Percentiles rank a stretch among this genome's conserved stretches.
phyloP scores from a whole-genome alignment of 1,284 basidiomycete species.

The Ceratobasidium sp. region DNA sequence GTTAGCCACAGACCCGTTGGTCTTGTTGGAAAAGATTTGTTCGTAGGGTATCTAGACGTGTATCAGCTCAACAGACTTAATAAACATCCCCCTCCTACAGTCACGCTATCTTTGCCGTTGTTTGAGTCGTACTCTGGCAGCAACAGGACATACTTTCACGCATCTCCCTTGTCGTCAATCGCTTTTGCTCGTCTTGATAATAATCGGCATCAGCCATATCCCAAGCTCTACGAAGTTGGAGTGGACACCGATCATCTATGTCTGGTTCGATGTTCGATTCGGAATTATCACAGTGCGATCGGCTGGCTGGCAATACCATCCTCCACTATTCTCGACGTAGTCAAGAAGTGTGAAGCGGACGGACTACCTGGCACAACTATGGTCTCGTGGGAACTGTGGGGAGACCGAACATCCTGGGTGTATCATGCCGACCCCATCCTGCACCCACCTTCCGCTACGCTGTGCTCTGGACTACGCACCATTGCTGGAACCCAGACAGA shows the following conservation, averaged over 20 bases:
- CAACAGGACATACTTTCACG: neutral
- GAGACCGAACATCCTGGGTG: constrained; percentile 4
- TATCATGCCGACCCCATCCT: neutral
- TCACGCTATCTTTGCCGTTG: neutral
- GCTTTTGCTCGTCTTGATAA: neutral
- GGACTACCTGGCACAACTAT: constrained; percentile 3
- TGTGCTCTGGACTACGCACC: constrained; percentile 3
- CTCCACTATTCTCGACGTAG: constrained; percentile 5
- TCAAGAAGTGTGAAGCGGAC: neutral
- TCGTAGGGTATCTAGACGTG: neutral
- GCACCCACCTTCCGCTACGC: neutral
- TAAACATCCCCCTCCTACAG: neutral
- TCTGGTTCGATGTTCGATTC: neutral
- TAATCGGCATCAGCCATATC: neutral
- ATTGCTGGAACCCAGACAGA: neutral
- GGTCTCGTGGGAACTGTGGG: constrained; percentile 8
- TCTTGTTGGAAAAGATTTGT: neutral
- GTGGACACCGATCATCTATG: neutral
- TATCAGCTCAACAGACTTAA: neutral
- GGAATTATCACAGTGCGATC: too few relatives aligned
- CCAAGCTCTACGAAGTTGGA: neutral
- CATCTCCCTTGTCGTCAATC: neutral
- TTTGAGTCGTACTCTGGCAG: too few relatives aligned
- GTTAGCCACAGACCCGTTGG: neutral
- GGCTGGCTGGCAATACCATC: constrained; percentile 4